Conservation (phyloP, 2,329 filamentous ascomycete genomes). For the Colletotrichum chlorophyti region DNA sequence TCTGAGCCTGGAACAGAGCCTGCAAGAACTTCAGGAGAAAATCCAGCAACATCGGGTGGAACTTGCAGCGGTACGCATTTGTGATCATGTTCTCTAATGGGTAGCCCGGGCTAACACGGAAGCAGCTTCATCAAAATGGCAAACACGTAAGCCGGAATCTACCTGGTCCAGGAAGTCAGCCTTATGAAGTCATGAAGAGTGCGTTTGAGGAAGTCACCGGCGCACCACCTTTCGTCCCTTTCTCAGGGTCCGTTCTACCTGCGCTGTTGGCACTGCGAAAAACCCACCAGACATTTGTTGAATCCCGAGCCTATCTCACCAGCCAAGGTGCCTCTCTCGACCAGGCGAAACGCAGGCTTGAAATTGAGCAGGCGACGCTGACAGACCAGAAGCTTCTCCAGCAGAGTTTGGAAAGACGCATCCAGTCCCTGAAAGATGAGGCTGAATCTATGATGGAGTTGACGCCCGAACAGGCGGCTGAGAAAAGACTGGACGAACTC, state of each 20-base stretch:
- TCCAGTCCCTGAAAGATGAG: conserved; percentile 64
- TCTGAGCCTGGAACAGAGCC: conserved; percentile 68
- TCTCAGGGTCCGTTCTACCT: conserved; percentile 71
- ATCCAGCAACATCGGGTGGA: conserved; percentile 61
- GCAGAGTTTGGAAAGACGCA: conserved; percentile 60
- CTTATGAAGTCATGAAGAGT: conserved; percentile 60
- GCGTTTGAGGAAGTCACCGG: conserved; percentile 71
- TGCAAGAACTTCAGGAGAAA: conserved; percentile 69
- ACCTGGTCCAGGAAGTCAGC: conserved; percentile 25
- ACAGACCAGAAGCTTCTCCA: conserved; percentile 63
- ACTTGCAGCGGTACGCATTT: conserved; percentile 39
- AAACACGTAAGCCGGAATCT: conserved; percentile 6
- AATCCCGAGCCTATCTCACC: conserved; percentile 66
- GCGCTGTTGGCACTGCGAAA: conserved; percentile 74
- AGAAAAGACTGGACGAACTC: conserved; percentile 68
- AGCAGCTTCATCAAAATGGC: conserved; percentile 31
- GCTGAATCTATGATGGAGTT: conserved; percentile 64
- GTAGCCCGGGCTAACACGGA: neutral
- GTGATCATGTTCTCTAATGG: neutral
- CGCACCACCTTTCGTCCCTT: conserved; percentile 70
- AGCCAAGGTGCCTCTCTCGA: conserved; percentile 50
- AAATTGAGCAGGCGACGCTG: conserved; percentile 56
- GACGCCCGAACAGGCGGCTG: conserved; percentile 65
- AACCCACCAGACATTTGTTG: conserved; percentile 67
- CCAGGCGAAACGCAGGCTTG: conserved; percentile 53